Conservation (phyloP, 1,284 basidiomycete species). For the Volvariella surrecta region DNA sequence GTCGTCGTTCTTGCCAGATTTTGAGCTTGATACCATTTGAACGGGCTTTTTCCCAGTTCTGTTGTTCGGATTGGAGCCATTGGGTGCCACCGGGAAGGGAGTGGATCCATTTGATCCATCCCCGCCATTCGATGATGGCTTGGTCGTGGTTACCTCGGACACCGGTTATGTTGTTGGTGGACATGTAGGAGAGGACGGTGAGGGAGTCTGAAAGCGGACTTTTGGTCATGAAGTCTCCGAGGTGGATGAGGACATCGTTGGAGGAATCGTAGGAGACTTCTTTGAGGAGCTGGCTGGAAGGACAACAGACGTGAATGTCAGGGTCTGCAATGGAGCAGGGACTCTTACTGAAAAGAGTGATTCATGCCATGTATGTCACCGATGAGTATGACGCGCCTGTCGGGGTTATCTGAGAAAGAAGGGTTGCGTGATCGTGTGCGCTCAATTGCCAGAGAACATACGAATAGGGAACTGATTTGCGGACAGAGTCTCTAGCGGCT, state of each 20-base stretch:
- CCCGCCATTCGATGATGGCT: conserved; percentile 76
- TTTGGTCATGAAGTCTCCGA: conserved; percentile 77
- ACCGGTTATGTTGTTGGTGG: conserved; percentile 51
- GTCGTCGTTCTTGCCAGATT: conserved; percentile 34
- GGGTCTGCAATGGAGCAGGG: neutral
- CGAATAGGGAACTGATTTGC: conserved; percentile 43
- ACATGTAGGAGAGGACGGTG: conserved; percentile 58
- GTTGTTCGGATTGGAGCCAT: conserved; percentile 42
- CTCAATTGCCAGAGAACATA: conserved; percentile 16
- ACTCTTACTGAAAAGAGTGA: conserved; percentile 52
- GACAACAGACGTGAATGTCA: conserved; percentile 3
- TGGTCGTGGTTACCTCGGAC: conserved; percentile 93
- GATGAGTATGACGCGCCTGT: conserved; percentile 58
- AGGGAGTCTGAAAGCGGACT: conserved; percentile 51
- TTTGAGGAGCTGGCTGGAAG: conserved; percentile 47
- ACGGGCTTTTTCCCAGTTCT: conserved; percentile 30
- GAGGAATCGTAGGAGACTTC: conserved; percentile 49
- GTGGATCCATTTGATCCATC: conserved; percentile 68
- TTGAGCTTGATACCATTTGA: conserved; percentile 27
- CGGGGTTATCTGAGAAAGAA: conserved; percentile 31
- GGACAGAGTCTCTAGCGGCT: conserved; percentile 30
- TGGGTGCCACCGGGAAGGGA: conserved; percentile 33
- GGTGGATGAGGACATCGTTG: conserved; percentile 66
- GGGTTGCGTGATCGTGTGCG: neutral
- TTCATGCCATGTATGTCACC: conserved; percentile 86